Conservation (phyloP, 805 yeast species). For the Metschnikowia lochheadii region DNA sequence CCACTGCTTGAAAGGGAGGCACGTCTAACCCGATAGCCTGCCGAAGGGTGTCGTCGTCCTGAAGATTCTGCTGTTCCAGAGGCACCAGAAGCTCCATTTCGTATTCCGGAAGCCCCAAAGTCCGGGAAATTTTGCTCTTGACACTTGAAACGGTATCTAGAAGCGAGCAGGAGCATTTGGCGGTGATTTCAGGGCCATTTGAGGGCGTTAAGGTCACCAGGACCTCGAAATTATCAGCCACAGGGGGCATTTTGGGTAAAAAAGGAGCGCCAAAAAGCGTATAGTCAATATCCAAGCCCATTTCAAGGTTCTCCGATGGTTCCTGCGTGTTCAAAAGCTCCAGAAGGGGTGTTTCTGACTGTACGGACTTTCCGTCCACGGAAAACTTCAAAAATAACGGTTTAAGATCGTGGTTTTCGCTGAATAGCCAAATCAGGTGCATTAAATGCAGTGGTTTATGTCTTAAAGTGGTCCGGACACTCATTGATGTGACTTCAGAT, state of each 20-base stretch:
- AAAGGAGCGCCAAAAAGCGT: conserved; percentile 17
- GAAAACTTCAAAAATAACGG: conserved; percentile 24
- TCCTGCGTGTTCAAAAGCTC: conserved; percentile 11
- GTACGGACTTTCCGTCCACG: conserved; percentile 7
- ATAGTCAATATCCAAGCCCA: conserved; percentile 21
- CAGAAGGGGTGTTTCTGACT: conserved; percentile 13
- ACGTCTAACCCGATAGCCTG: conserved; percentile 24
- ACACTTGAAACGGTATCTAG: conserved; percentile 18
- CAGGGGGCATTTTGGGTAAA: conserved; percentile 25
- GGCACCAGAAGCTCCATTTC: not conserved
- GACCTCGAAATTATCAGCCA: conserved; percentile 24
- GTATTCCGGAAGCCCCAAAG: conserved; percentile 1
- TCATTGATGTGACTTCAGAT: not conserved
- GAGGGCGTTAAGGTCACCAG: conserved; percentile 1
- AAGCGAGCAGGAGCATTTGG: conserved; percentile 20
- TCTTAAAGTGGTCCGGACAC: conserved; percentile 21
- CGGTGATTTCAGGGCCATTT: conserved; percentile 1
- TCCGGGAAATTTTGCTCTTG: conserved; percentile 18
- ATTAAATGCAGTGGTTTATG: conserved; percentile 24
- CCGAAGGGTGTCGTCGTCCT: conserved; percentile 11
- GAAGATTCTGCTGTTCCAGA: not conserved
- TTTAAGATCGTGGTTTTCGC: conserved; percentile 20
- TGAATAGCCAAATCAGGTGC: conserved; percentile 28
- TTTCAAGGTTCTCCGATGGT: not conserved
- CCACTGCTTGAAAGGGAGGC: conserved; percentile 22